These are phyloP conservation scores for Blumeria graminis DNA, from an alignment of 2,329 filamentous ascomycete genomes.

Conservation along the genomic window DNA sequence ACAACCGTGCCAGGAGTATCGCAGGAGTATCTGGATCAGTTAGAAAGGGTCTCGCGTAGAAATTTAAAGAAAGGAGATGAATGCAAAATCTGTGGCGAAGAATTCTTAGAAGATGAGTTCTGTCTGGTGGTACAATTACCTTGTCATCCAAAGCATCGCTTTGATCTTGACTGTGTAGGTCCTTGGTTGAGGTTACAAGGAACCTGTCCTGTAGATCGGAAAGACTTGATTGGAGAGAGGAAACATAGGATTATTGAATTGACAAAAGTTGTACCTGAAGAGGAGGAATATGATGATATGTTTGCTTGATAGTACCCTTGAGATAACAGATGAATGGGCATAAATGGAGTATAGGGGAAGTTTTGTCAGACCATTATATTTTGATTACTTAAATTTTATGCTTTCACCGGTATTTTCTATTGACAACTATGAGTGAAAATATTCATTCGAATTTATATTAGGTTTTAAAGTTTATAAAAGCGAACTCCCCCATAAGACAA, in stretches of 20 bases:
- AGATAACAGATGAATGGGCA: neutral
- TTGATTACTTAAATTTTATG: too few species aligned
- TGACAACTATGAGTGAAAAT: too few species aligned
- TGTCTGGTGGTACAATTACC: slow-evolving; percentile 39
- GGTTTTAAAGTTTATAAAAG: too few species aligned
- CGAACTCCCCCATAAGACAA: too few species aligned
- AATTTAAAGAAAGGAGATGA: slow-evolving; percentile 23
- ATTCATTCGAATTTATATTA: too few species aligned
- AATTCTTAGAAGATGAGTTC: slow-evolving; percentile 35
- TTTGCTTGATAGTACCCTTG: slow-evolving; percentile 17
- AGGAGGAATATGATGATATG: slow-evolving; percentile 26
- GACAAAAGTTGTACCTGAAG: slow-evolving; percentile 18
- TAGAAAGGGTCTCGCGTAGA: slow-evolving; percentile 32
- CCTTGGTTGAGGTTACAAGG: slow-evolving; percentile 41
- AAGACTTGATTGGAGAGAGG: slow-evolving; percentile 30
- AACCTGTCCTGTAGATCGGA: slow-evolving; percentile 37
- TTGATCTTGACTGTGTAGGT: slow-evolving; percentile 42
- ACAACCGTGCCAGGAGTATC: slow-evolving; percentile 27
- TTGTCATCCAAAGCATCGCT: slow-evolving; percentile 31
- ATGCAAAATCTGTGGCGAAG: slow-evolving; percentile 39
- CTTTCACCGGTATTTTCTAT: too few species aligned
- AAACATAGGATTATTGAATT: slow-evolving; percentile 13
- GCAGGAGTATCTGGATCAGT: slow-evolving; percentile 32
- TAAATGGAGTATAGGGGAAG: neutral
- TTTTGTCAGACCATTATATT: too few species aligned